Percentiles rank a stretch among this genome's conserved stretches.
Evolutionary conservation across 2,329 filamentous ascomycete species (phyloP).

Genomic region (Mycosphaerelloides madeirae): DNA sequence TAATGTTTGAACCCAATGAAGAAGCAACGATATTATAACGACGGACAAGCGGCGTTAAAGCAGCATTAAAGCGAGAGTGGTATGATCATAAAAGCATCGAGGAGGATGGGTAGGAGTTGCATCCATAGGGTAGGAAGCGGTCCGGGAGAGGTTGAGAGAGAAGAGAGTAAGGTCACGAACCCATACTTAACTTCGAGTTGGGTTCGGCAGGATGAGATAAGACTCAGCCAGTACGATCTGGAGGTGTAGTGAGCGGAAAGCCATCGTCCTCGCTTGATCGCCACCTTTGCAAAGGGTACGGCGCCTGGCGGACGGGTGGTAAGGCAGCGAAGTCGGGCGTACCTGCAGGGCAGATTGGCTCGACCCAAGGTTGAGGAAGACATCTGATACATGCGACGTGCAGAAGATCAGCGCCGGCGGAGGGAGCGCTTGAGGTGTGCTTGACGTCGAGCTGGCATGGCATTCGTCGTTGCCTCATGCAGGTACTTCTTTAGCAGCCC

Average conservation of each 20-base stretch:
- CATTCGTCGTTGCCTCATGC: constrained; percentile 24
- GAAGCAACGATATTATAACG: constrained; percentile 17
- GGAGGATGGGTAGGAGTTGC: too few species aligned
- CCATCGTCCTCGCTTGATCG: constrained; percentile 21
- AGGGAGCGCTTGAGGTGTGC: constrained; percentile 12
- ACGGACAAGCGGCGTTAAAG: constrained; percentile 11
- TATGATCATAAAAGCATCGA: constrained; percentile 13
- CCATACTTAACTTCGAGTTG: constrained; percentile 15
- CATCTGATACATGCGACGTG: constrained; percentile 22
- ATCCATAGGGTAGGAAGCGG: too few species aligned
- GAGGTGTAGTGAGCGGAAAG: constrained; percentile 18
- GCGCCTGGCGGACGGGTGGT: constrained; percentile 7
- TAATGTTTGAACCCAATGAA: constrained; percentile 2
- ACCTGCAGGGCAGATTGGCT: constrained; percentile 21
- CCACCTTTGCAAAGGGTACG: constrained; percentile 17
- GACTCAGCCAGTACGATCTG: constrained; percentile 8
- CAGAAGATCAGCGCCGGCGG: constrained; percentile 22
- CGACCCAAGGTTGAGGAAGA: constrained; percentile 14
- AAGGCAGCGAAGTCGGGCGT: constrained; percentile 12
- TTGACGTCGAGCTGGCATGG: constrained; percentile 17
- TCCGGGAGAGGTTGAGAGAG: neutral
- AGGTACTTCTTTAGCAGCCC: constrained; percentile 20
- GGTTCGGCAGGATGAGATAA: constrained; percentile 7
- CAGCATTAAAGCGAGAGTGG: constrained; percentile 19
- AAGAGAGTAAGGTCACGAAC: constrained; percentile 15